phyloP scores from a whole-genome alignment of 495 filamentous ascomycete genomes.

The Physcia stellaris region DNA sequence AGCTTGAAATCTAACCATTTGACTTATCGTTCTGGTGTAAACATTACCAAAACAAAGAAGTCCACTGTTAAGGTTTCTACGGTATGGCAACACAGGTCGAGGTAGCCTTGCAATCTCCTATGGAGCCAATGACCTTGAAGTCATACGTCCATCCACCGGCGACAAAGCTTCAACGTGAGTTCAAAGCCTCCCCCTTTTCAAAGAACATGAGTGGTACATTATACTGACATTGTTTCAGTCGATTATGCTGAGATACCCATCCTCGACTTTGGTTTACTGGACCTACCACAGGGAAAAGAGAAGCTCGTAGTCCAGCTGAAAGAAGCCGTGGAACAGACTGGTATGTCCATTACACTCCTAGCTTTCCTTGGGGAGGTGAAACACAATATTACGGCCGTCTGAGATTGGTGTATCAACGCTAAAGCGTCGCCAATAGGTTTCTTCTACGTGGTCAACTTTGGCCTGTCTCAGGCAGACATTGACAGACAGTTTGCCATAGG shows the following conservation, averaged over 20 bases:
- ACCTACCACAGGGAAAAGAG: slow-evolving; percentile 37
- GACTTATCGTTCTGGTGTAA: too few species aligned
- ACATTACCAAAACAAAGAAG: too few species aligned
- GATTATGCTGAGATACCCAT: slow-evolving; percentile 40
- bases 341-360: neutral
- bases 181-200: neutral
- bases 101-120: neutral
- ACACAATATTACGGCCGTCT: neutral
- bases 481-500: slow-evolving; percentile 42
- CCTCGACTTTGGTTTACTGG: slow-evolving; percentile 38
- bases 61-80: neutral
- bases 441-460: slow-evolving; percentile 43
- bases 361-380: neutral
- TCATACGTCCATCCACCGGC: slow-evolving; percentile 1
- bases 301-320: slow-evolving; percentile 38
- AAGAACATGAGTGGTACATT: neutral
- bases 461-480: slow-evolving; percentile 40
- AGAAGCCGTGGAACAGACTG: slow-evolving; percentile 36
- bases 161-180: slow-evolving; percentile 3
- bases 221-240: slow-evolving; percentile 4
- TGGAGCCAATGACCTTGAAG: neutral
- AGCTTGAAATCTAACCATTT: too few species aligned
- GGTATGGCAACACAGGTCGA: neutral
- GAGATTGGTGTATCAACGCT: neutral
- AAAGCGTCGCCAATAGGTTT: slow-evolving; percentile 18